Evolutionary conservation across 805 yeast species (phyloP).

Genomic region (Saccharomycopsis fodiens): DNA sequence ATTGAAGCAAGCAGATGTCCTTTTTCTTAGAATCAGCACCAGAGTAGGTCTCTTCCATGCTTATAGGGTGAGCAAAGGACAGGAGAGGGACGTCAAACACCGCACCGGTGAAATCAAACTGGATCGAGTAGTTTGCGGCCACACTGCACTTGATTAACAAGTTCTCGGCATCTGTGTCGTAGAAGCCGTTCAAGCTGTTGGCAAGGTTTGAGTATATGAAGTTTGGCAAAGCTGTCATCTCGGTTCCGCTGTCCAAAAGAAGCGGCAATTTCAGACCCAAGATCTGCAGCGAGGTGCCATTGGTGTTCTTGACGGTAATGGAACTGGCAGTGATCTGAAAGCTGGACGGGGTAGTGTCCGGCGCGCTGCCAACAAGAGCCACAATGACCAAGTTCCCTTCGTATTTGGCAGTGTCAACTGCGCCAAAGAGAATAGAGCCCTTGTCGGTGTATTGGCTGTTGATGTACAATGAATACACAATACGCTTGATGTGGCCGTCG

Average conservation of each 20-base stretch:
- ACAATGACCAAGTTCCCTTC: conserved; percentile 41
- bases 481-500: conserved; percentile 47
- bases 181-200: neutral
- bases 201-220: neutral
- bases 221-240: neutral
- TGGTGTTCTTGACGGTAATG: neutral
- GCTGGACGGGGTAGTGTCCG: neutral
- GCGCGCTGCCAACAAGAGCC: conserved; percentile 32
- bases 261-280: neutral
- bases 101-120: conserved; percentile 51
- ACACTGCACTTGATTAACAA: neutral
- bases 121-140: conserved; percentile 27
- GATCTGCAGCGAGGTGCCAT: neutral
- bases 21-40: no score
- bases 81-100: conserved; percentile 38
- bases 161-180: neutral
- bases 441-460: conserved; percentile 33
- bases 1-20: conserved; percentile 6
- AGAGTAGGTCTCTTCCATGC: neutral
- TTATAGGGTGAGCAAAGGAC: neutral
- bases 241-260: neutral
- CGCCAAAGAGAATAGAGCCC: conserved; percentile 64
- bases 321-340: conserved; percentile 1
- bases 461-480: conserved; percentile 57
- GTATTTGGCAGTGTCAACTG: conserved; percentile 57